A percentile compares a stretch with the other conserved stretches of the same genome.
These are phyloP conservation scores for Middelhovenomyces tepae DNA, from an alignment of 805 yeast genomes.

Conservation along the genomic window DNA sequence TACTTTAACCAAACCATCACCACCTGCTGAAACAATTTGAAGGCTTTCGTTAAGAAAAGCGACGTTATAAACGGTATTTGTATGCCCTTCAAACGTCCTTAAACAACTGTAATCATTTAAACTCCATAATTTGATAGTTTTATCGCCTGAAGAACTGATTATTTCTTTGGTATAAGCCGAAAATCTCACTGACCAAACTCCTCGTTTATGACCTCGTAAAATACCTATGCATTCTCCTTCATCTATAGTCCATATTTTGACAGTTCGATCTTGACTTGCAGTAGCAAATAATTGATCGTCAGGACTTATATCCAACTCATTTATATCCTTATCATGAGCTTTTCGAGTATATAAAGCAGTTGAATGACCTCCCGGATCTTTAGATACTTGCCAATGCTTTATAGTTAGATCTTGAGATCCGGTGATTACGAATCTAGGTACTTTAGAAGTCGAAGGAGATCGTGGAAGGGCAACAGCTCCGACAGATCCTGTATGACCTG, in stretches of 20 bases:
- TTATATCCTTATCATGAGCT: slow-evolving; percentile 96
- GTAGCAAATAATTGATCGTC: slow-evolving; percentile 84
- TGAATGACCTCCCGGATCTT: slow-evolving; percentile 9
- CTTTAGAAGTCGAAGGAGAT: slow-evolving; percentile 22
- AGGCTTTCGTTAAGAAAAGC: slow-evolving; percentile 56
- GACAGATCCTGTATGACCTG: slow-evolving; percentile 83
- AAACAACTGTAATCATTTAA: slow-evolving; percentile 64
- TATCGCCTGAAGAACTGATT: slow-evolving; percentile 87
- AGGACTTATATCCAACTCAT: slow-evolving; percentile 82
- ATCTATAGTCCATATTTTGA: slow-evolving; percentile 78
- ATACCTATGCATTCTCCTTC: slow-evolving; percentile 84
- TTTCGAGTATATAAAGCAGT: slow-evolving; percentile 80
- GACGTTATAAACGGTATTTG: slow-evolving; percentile 83
- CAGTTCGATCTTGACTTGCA: slow-evolving; percentile 88
- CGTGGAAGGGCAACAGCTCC: slow-evolving; percentile 74
- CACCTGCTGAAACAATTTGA: slow-evolving; percentile 69
- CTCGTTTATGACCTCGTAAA: slow-evolving; percentile 85
- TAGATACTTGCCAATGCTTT: slow-evolving; percentile 55
- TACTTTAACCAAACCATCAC: slow-evolving; percentile 86
- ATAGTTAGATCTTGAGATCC: slow-evolving; percentile 80
- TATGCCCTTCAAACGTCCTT: slow-evolving; percentile 87
- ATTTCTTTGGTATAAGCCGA: slow-evolving; percentile 66
- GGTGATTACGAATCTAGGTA: slow-evolving; percentile 67
- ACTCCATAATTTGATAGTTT: slow-evolving; percentile 84
- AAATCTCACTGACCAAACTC: slow-evolving; percentile 86